A percentile compares a stretch with the other conserved stretches of the same genome.
These are phyloP conservation scores for Lepiota venenata DNA, from an alignment of 768 basidiomycete species.

Conservation along the genomic window DNA sequence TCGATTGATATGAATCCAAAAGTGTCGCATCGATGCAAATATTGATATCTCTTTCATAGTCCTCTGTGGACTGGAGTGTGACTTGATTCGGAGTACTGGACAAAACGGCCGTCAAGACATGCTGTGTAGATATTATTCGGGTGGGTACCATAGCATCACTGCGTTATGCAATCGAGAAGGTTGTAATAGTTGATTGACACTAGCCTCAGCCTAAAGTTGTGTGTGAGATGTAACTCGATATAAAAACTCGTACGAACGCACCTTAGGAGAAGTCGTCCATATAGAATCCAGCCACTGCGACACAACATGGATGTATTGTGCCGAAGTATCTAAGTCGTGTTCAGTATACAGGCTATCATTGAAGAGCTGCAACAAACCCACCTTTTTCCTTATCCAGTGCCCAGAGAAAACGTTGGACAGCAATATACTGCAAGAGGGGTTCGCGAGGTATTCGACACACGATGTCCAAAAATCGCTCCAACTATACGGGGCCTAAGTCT, in stretches of 20 bases:
- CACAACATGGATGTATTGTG: slow-evolving; percentile 4
- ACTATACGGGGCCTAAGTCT: neutral
- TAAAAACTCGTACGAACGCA: neutral
- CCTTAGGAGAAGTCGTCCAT: neutral
- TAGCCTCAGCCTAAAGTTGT: neutral
- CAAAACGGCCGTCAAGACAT: slow-evolving; percentile 1
- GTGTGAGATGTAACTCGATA: neutral
- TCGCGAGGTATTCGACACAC: slow-evolving; percentile 12
- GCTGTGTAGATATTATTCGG: neutral
- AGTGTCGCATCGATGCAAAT: slow-evolving; percentile 34
- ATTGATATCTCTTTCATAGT: slow-evolving; percentile 34
- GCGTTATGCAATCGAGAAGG: slow-evolving; percentile 7
- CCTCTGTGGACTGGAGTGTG: slow-evolving; percentile 34
- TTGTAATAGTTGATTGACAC: neutral
- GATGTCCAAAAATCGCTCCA: slow-evolving; percentile 8
- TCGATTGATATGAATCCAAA: slow-evolving; percentile 29
- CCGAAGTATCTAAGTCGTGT: neutral
- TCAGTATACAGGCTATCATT: neutral
- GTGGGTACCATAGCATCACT: slow-evolving; percentile 1
- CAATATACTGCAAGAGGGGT: slow-evolving; percentile 42
- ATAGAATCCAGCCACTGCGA: slow-evolving; percentile 10
- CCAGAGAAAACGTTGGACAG: slow-evolving; percentile 63
- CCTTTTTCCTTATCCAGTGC: slow-evolving; percentile 33
- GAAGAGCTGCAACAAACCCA: slow-evolving; percentile 22
- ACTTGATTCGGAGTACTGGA: slow-evolving; percentile 39